A percentile compares a stretch with the other conserved stretches of the same genome.
phyloP scores from a whole-genome alignment of 495 filamentous ascomycete species.

The Annulohypoxylon nitens region DNA sequence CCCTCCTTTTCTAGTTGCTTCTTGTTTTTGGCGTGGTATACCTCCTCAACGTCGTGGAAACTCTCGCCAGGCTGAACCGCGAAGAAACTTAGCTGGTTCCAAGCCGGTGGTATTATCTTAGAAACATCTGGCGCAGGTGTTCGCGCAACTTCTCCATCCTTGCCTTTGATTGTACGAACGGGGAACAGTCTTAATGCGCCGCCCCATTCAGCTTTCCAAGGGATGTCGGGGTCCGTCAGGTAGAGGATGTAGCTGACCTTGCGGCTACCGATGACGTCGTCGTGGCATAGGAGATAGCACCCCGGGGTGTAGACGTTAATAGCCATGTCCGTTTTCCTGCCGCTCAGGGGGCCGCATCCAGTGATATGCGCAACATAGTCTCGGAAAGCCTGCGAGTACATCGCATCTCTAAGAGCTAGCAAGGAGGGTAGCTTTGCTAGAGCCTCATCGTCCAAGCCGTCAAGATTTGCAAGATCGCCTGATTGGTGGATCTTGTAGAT shows the following conservation, averaged over 20 bases:
- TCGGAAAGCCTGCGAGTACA: conserved; percentile 92
- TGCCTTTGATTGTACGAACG: conserved; percentile 71
- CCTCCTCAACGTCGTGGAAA: conserved; percentile 99
- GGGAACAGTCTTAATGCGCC: conserved; percentile 92
- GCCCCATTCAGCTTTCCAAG: conserved; percentile 95
- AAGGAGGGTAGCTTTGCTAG: conserved; percentile 86
- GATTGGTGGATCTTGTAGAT: conserved; percentile 99
- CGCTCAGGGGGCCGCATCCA: conserved; percentile 85
- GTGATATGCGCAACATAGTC: conserved; percentile 88
- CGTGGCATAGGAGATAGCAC: conserved; percentile 94
- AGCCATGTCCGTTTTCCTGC: conserved; percentile 98
- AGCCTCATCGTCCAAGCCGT: conserved; percentile 87
- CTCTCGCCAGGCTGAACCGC: conserved; percentile 96
- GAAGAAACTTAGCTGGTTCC: conserved; percentile 98
- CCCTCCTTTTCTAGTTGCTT: conserved; percentile 70
- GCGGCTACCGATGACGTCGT: conserved; percentile 96
- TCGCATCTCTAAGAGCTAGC: conserved; percentile 85
- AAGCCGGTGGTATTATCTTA: conserved; percentile 89
- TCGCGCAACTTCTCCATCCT: conserved; percentile 76
- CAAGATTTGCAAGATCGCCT: conserved; percentile 95
- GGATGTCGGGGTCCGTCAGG: conserved; percentile 89
- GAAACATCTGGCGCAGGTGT: conserved; percentile 80
- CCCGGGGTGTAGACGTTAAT: conserved; percentile 98
- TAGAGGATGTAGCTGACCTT: conserved; percentile 98
- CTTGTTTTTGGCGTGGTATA: conserved; percentile 75